Percentiles rank a stretch among this genome's conserved stretches.
These are phyloP conservation scores for Arabidopsis lyrata DNA, from an alignment of 441 rosid genomes.

Conservation along the genomic window DNA sequence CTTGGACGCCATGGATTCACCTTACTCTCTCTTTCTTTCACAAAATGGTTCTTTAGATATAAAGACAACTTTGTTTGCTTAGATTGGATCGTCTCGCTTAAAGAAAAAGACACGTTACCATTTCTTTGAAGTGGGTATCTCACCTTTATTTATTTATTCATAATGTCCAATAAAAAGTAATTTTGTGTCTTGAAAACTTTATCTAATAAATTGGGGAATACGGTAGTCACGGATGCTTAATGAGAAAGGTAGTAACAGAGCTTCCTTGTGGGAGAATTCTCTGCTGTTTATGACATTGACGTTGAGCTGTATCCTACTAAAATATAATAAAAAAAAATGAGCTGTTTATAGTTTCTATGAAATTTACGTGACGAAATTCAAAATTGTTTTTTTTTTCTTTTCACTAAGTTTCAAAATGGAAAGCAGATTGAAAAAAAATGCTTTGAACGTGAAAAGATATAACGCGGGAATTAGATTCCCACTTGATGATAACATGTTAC, in stretches of 20 bases:
- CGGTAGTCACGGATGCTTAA: slow-evolving; percentile 36
- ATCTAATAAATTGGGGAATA: slow-evolving; percentile 17
- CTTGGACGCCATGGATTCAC: slow-evolving; percentile 66
- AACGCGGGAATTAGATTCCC: slow-evolving; percentile 35
- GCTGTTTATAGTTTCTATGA: neutral
- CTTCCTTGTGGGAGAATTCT: slow-evolving; percentile 25
- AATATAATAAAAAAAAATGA: neutral
- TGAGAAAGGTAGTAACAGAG: slow-evolving; percentile 22
- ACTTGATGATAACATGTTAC: slow-evolving; percentile 39
- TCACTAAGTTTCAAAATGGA: slow-evolving; percentile 23
- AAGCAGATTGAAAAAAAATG: slow-evolving; percentile 37
- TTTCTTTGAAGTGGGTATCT: slow-evolving; percentile 38
- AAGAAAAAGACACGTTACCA: slow-evolving; percentile 46
- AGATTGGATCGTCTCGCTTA: slow-evolving; percentile 41
- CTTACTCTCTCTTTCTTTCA: slow-evolving; percentile 20
- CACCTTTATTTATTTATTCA: slow-evolving; percentile 35
- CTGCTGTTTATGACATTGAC: slow-evolving; percentile 4
- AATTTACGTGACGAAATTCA: slow-evolving; percentile 13
- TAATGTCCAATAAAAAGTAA: neutral
- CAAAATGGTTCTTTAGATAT: slow-evolving; percentile 35
- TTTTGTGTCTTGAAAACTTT: slow-evolving; percentile 19
- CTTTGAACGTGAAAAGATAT: slow-evolving; percentile 33
- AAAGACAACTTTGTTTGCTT: slow-evolving; percentile 39
- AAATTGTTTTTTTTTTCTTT: neutral
- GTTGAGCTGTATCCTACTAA: neutral